Evolutionary conservation across 495 filamentous ascomycete species (phyloP), one percentile per base, ranked within the genome.

Genomic region (Aspergillus conjunctus): DNA sequence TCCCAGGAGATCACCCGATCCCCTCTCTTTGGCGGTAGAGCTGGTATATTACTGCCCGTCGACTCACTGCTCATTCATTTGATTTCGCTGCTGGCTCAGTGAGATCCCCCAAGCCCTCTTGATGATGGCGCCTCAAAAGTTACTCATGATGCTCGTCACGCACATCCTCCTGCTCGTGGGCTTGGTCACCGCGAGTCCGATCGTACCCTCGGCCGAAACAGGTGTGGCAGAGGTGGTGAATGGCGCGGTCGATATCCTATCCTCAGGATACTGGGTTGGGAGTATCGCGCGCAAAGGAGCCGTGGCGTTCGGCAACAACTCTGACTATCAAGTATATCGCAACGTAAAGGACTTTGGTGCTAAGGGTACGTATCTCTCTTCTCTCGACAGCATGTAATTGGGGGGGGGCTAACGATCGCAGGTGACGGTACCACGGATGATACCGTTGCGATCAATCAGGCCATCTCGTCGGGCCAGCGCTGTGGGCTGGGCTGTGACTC

Each of bases 341-440:
- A 95, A 97, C 69, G 92, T 97, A 30, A 87, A 81, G 74, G 92
- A 96, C 64, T 94, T 84, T 67, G 90, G 90, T 22, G 90, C 90
- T 4, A 87, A 79, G 55, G 89, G 85, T 82, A 68, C 39, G 68
- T 50, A 0, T 2, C 22, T 3, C 11, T 26, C 8, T 33, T 43
- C 8, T 61, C n/a, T 61, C 11, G 11, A 12, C 10, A 30, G 2
- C 66, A 74, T 32, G 67, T 65, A 14, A 48, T 22, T 12, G 10
- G 43, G 14, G 7, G 73, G 51, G 7, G 15, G 31, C 63, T 71
- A 58, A 75, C 51, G 59, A 63, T 58, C 52, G 58, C 61, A 80
- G 88, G 88, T 70, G 89, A 94, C 58, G 92, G 92, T 26, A 72
- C 79, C 1, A 91, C 88, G 5, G 92, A 97, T 71, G 92, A 96